phyloP scores from a whole-genome alignment of 345 rosid genomes.

The Brassica rapa region DNA sequence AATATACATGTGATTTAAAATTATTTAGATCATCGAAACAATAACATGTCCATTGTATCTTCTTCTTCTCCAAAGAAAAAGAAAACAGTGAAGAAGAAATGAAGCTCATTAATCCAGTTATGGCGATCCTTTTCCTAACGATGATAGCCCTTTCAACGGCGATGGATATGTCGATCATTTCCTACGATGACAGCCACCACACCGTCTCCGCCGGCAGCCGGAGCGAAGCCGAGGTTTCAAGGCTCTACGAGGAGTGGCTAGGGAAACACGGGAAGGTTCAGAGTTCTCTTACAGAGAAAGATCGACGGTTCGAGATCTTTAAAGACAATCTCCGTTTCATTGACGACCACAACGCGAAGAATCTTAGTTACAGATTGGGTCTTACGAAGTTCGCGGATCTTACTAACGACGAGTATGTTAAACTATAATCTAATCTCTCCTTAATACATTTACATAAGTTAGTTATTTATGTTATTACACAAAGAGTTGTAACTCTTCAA shows the following conservation, averaged over 20 bases:
- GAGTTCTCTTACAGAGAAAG: conserved; percentile 78
- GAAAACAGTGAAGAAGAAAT: conserved; percentile 33
- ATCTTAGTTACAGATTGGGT: conserved; percentile 62
- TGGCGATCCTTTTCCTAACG: conserved; percentile 43
- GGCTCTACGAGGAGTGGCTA: conserved; percentile 71
- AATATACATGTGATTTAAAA: too few relatives aligned
- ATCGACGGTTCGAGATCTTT: conserved; percentile 66
- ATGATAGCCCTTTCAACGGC: conserved; percentile 57
- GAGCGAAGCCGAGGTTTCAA: conserved; percentile 63
- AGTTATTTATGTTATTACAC: too few relatives aligned
- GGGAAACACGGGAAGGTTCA: conserved; percentile 65
- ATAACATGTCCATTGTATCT: conserved; percentile 6
- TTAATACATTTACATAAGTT: too few relatives aligned
- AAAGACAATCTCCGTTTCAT: conserved; percentile 79
- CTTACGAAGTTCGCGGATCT: conserved; percentile 65
- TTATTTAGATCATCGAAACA: too few relatives aligned
- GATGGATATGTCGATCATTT: conserved; percentile 72
- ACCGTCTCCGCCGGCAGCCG: conserved; percentile 4
- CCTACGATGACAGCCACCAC: conserved; percentile 58
- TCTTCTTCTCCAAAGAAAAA: conserved; percentile 18
- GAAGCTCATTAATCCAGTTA: conserved; percentile 41
- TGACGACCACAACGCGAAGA: conserved; percentile 68
- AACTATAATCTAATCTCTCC: too few relatives aligned
- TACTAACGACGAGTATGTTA: conserved; percentile 93
- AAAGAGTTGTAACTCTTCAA: too few relatives aligned